phyloP scores from a whole-genome alignment of 805 yeast genomes.

The Candida palmyrensis region DNA sequence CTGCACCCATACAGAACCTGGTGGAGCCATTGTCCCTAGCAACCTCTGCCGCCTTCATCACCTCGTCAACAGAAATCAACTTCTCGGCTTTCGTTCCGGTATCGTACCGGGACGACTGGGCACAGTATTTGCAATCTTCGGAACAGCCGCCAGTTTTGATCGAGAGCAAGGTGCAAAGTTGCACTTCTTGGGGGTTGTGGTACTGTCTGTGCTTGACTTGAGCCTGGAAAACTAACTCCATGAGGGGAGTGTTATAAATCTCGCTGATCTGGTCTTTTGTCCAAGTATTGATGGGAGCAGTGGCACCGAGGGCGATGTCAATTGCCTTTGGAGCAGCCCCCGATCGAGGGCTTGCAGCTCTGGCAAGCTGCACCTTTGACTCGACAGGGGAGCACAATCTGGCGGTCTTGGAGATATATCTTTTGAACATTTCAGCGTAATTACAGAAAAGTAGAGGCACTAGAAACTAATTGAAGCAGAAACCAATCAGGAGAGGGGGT shows the following conservation, averaged over 20 bases:
- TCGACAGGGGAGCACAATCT: no score
- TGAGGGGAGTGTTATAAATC: slow-evolving; percentile 61
- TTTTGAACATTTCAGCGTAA: no score
- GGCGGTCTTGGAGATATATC: no score
- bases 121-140: slow-evolving; percentile 78
- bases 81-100: slow-evolving; percentile 72
- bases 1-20: slow-evolving; percentile 81
- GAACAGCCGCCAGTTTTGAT: slow-evolving; percentile 80
- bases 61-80: slow-evolving; percentile 56
- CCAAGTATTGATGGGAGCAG: slow-evolving; percentile 41
- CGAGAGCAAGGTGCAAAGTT: slow-evolving; percentile 68
- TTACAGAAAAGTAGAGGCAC: no score
- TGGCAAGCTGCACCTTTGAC: no score
- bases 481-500: no score
- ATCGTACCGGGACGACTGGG: slow-evolving; percentile 64
- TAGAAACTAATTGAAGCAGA: no score
- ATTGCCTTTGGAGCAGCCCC: no score
- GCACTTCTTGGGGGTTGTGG: slow-evolving; percentile 68
- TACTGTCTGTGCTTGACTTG: slow-evolving; percentile 61
- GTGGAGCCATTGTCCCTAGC: slow-evolving; percentile 72
- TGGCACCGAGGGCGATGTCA: slow-evolving; percentile 10
- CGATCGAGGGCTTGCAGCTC: no score
- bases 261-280: slow-evolving; percentile 52
- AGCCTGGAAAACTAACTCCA: slow-evolving; percentile 55
- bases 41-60: slow-evolving; percentile 54